phyloP scores from a whole-genome alignment of 2,329 filamentous ascomycete species.

The Metarhizium sp. region DNA sequence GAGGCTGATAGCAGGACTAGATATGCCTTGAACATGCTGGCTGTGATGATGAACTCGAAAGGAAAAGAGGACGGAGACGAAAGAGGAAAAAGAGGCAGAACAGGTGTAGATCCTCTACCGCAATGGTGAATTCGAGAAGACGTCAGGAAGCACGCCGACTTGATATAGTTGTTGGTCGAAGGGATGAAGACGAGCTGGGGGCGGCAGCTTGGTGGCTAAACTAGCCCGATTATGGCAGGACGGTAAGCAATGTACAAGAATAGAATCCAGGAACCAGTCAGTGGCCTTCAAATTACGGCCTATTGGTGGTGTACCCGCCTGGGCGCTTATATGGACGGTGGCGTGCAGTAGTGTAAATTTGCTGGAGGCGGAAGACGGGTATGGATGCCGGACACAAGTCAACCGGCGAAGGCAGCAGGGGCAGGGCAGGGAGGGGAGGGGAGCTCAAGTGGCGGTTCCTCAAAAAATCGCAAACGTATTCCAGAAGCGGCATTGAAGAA shows the following conservation, averaged over 20 bases:
- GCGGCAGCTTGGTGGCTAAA: neutral
- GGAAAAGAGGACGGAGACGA: neutral
- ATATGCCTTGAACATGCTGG: slow-evolving; percentile 24
- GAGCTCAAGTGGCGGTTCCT: no score
- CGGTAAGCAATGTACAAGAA: slow-evolving; percentile 6
- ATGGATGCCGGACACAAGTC: neutral
- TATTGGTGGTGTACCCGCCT: slow-evolving; percentile 13
- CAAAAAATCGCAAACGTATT: no score
- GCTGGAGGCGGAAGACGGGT: slow-evolving; percentile 4
- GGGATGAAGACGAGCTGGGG: neutral
- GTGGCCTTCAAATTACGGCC: slow-evolving; percentile 2
- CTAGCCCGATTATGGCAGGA: neutral
- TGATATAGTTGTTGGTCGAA: slow-evolving; percentile 7
- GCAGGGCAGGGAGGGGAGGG: neutral
- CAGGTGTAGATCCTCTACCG: slow-evolving; percentile 11
- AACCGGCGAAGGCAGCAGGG: neutral
- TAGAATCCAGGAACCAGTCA: slow-evolving; percentile 7
- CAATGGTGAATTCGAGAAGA: neutral
- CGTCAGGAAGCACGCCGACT: slow-evolving; percentile 5
- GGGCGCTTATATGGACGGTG: slow-evolving; percentile 13
- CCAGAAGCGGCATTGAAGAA: no score
- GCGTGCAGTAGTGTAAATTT: slow-evolving; percentile 10
- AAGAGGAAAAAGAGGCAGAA: neutral
- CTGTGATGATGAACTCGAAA: neutral
- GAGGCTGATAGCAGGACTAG: slow-evolving; percentile 24